Base-by-base conservation (phyloP, 352 stramenopile species). In the Pythium rhizo-oryzae region DNA sequence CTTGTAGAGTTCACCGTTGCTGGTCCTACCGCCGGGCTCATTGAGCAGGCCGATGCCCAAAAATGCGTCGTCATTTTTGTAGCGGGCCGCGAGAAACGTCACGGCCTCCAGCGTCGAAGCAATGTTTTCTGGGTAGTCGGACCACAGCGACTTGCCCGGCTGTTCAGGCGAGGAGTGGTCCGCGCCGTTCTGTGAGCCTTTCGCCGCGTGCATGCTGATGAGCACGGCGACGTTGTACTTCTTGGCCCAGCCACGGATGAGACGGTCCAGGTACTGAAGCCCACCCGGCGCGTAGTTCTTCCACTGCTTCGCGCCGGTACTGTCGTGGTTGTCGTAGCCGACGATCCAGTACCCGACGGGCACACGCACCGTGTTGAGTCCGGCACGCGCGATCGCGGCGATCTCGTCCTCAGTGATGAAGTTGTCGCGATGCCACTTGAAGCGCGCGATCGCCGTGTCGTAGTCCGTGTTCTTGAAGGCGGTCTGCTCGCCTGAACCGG, bases 291-390 rank as follows among this genome's bases (percentile, higher is more conserved):
- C 76, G 60, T 81, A 91, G 25, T 80, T 72, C 16, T 73, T 30
- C 77, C 80, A 91, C 65, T 90, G 78, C 9, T 60, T 65, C 24
- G 65, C 59, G 8, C 70, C 63, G 4, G 65, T 80, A n/a, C 70
- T 69, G 43, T 90, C 82, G 64, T 90, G 56, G 49, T 87, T n/a
- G 71, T 91, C 79, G 49, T 85, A 90, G 43, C 82, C 82, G 2
- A 81, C 67, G 75, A 95, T 92, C 87, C 85, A 95, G 67, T 90
- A 93, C 19, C 87, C 87, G 6, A 95, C 74, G 0, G 87, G 84
- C 12, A 94, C 85, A 9, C 87, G 85, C n/a, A 94, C 83, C 1
- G 85, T 93, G 68, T 95, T 93, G 69, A 95, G 78, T 0, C 85
- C 84, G 13, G 82, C 71, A 5, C 62, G 70, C 0, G 81, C 82